Base-by-base conservation (phyloP, 2,329 filamentous ascomycete species). In the Aspergillus ruber region DNA sequence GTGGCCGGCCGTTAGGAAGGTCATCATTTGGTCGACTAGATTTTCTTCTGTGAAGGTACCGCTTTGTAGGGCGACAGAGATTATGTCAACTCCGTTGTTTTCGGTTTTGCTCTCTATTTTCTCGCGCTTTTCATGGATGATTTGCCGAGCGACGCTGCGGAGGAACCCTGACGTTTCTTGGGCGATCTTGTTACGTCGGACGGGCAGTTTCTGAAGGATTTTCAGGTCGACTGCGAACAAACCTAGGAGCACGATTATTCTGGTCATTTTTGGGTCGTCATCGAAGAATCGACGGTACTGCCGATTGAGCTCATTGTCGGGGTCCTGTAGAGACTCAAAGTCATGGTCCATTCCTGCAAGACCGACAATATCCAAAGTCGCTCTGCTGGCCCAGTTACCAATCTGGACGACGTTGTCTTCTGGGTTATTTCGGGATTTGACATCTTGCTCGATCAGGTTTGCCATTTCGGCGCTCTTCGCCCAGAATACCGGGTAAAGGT, bases 11-110 rank as follows among this genome's bases (percentile, higher is more conserved):
- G 85, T 85, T 4, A 94, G 79, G 72, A 94, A 93, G 0, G 88
- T 94, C 87, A 94, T 93, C 63, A 93, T 79, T 68, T 95, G 89
- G 64, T 93, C 86, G 32, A 89, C 80, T n/a, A 95, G 79, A 50
- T 88, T 82, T 43, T 89, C 85, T 52, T 93, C 87, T 10, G 72
- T 79, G 68, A 94, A 93, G 5, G 76, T 81, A 42, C 86, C 86
- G 35, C 83, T 88, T 62, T 84, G 79, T 42, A 95, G 73, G 13
- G 89, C 89, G 0, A 91, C 85, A 1, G 85, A 88, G 29, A 95
- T 74, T 49, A 95, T 93, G 64, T 95, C 89, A 6, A 80, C 66
- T 41, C 83, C 82, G 2, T 49, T 52, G 33, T 52, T 42, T 12
- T 52, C 39, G 10, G 25, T 32, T 4, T 50, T 52, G 33, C 55